These are phyloP conservation scores for Nitzschia sp. DNA, from an alignment of 108 stramenopile species.

Conservation along the genomic window DNA sequence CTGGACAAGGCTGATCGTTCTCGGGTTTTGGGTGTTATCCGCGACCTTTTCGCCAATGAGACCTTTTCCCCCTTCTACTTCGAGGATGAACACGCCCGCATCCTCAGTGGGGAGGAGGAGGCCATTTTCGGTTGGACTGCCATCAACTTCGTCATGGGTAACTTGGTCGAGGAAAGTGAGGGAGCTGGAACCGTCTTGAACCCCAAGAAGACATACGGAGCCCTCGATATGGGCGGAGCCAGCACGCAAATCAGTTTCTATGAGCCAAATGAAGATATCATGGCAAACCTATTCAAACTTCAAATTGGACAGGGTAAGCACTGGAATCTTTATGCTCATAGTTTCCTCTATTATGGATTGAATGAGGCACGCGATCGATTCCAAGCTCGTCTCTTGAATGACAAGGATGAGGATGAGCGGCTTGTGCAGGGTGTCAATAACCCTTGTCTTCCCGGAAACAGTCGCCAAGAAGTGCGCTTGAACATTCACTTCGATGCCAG, in stretches of 20 bases:
- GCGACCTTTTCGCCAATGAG: slow-evolving; percentile 52
- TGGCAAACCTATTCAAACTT: slow-evolving; percentile 78
- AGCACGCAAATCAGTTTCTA: slow-evolving; percentile 89
- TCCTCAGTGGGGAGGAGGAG: slow-evolving; percentile 92
- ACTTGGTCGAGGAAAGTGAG: slow-evolving; percentile 55
- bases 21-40: slow-evolving; percentile 56
- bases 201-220: slow-evolving; percentile 74
- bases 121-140: slow-evolving; percentile 86
- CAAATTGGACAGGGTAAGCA: slow-evolving; percentile 84
- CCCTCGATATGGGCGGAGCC: slow-evolving; percentile 91
- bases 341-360: slow-evolving; percentile 87
- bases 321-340: slow-evolving; percentile 88
- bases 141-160: slow-evolving; percentile 78
- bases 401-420: slow-evolving; percentile 22
- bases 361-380: slow-evolving; percentile 63
- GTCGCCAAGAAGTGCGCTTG: slow-evolving; percentile 28
- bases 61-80: slow-evolving; percentile 73
- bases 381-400: slow-evolving; percentile 35
- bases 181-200: slow-evolving; percentile 53
- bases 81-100: slow-evolving; percentile 69
- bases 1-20: slow-evolving; percentile 49
- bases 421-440: slow-evolving; percentile 58
- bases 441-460: slow-evolving; percentile 75
- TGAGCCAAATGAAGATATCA: slow-evolving; percentile 68
- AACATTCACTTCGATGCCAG: slow-evolving; percentile 56